Evolutionary conservation across 768 basidiomycete genomes (phyloP).

Genomic region (Paxillus rubicundulus): DNA sequence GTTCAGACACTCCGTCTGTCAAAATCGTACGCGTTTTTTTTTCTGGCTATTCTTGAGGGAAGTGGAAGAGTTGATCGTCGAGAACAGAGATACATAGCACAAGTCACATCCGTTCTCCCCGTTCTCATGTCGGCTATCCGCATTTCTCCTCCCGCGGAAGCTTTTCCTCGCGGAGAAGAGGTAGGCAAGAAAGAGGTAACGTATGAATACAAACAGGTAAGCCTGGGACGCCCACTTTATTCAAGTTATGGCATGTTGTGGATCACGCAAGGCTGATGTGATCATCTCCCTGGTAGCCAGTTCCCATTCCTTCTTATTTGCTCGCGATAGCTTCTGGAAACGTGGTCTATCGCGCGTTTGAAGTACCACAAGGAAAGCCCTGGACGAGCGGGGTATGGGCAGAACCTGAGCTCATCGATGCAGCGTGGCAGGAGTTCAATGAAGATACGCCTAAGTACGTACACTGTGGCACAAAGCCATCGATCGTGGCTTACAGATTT

Average conservation of each 20-base stretch:
- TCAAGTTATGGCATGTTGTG: not conserved
- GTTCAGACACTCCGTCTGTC: constrained; percentile 74
- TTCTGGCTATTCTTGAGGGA: not conserved
- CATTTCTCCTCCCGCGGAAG: constrained; percentile 65
- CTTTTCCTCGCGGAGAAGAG: constrained; percentile 65
- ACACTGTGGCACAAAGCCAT: not conserved
- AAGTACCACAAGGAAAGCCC: constrained; percentile 52
- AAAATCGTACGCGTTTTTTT: constrained; percentile 61
- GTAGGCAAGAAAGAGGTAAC: constrained; percentile 69
- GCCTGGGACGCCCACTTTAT: not conserved
- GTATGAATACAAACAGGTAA: constrained; percentile 75
- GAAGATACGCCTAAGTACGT: constrained; percentile 73
- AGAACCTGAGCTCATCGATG: constrained; percentile 79
- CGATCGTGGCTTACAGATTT: not conserved
- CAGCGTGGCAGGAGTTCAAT: constrained; percentile 84
- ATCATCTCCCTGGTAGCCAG: constrained; percentile 47
- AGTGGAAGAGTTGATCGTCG: not conserved
- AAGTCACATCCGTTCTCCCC: constrained; percentile 70
- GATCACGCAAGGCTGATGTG: not conserved
- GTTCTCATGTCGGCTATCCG: constrained; percentile 86
- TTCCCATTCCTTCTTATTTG: constrained; percentile 85
- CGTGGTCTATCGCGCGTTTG: constrained; percentile 68
- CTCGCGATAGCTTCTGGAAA: constrained; percentile 89
- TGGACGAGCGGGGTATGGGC: constrained; percentile 91
- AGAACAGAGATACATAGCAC: constrained; percentile 70